These are phyloP conservation scores for Ceratocystis huliohia DNA, from an alignment of 2,329 filamentous ascomycete genomes.

Conservation along the genomic window DNA sequence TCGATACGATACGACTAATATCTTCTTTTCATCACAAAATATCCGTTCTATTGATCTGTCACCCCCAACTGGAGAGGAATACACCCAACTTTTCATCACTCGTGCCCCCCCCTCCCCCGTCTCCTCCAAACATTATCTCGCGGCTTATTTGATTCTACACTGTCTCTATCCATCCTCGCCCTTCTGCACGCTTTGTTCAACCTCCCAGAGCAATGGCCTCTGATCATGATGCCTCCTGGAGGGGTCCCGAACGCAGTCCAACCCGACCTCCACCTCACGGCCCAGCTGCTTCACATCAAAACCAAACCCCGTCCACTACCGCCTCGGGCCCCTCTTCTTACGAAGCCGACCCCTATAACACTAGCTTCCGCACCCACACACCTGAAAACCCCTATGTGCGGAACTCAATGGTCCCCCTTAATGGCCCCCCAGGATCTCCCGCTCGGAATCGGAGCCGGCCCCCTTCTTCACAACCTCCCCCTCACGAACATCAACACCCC, in stretches of 20 bases:
- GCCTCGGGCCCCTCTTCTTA: constrained; percentile 13
- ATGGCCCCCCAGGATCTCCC: constrained; percentile 13
- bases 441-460: constrained; percentile 18
- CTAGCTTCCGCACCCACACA: constrained; percentile 15
- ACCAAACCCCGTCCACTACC: not conserved
- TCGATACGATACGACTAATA: not conserved
- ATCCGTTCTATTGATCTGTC: not conserved
- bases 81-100: not conserved
- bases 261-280: constrained; percentile 16
- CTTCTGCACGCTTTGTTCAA: not conserved
- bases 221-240: constrained; percentile 19
- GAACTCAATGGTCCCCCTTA: constrained; percentile 12
- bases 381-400: constrained; percentile 18
- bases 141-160: not conserved
- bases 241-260: constrained; percentile 19
- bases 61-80: not conserved
- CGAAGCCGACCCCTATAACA: constrained; percentile 16
- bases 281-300: not conserved
- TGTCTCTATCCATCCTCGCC: not conserved
- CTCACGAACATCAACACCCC: constrained; percentile 10
- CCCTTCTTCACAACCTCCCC: constrained; percentile 12
- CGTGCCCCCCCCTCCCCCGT: no score
- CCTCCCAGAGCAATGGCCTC: constrained; percentile 16
- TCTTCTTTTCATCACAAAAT: not conserved
- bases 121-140: not conserved